Conservation (phyloP, 768 basidiomycete species). For the Termitomyces sp. region DNA sequence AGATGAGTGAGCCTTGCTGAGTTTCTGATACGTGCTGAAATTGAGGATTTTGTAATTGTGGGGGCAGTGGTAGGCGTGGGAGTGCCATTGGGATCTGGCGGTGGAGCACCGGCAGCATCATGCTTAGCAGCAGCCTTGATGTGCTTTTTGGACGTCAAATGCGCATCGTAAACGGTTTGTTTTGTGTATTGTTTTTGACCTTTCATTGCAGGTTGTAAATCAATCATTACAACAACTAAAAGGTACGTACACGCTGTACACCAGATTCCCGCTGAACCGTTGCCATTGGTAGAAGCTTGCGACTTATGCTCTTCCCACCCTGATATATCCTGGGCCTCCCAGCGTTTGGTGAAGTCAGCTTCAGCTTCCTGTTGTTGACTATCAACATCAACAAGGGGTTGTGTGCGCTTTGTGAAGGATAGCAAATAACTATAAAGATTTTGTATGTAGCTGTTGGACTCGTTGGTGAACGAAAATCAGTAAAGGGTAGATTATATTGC, state of each 20-base stretch:
- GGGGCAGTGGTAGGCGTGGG: slow-evolving; percentile 21
- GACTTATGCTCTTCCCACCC: slow-evolving; percentile 62
- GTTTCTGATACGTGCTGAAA: slow-evolving; percentile 48
- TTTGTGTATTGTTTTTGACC: slow-evolving; percentile 95
- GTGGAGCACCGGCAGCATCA: slow-evolving; percentile 39
- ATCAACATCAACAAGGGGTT: slow-evolving; percentile 76
- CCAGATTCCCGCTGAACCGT: slow-evolving; percentile 68
- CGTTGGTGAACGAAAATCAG: slow-evolving; percentile 1
- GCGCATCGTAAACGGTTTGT: slow-evolving; percentile 96
- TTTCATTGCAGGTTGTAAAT: slow-evolving; percentile 22
- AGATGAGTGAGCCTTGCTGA: slow-evolving; percentile 73
- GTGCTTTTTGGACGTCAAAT: slow-evolving; percentile 94
- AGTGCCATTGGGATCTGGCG: slow-evolving; percentile 55
- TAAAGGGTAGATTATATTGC: slow-evolving; percentile 21
- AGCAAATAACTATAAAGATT: slow-evolving; percentile 78
- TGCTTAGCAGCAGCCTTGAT: slow-evolving; percentile 83
- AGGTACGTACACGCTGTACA: slow-evolving; percentile 78
- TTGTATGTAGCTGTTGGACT: slow-evolving; percentile 65
- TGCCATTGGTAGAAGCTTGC: slow-evolving; percentile 40
- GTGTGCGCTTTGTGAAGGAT: slow-evolving; percentile 80
- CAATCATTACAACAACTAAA: not conserved
- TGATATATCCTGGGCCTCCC: slow-evolving; percentile 71
- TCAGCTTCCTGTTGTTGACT: slow-evolving; percentile 58
- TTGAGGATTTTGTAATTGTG: slow-evolving; percentile 25
- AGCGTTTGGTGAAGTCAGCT: slow-evolving; percentile 68